These are phyloP conservation scores for Neolecta irregularis DNA, from an alignment of 1,139 yeast genomes.

Conservation along the genomic window DNA sequence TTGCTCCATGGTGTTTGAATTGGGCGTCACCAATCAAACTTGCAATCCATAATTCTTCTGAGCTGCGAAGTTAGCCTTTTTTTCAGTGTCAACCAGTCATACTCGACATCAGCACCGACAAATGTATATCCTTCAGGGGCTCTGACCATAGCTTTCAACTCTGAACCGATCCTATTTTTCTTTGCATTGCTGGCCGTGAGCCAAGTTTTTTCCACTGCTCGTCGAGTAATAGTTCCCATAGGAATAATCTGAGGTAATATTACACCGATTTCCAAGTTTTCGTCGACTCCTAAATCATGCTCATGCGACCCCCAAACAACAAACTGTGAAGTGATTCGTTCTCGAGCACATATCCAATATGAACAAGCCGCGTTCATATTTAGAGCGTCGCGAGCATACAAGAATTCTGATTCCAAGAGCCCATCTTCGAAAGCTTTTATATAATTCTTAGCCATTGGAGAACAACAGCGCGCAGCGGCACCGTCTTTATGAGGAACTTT, in stretches of 20 bases:
- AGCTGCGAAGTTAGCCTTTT: conserved; percentile 20
- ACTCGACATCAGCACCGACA: conserved; percentile 95
- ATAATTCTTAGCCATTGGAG: conserved; percentile 67
- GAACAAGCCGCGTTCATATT: conserved; percentile 63
- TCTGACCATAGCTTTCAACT: conserved; percentile 65
- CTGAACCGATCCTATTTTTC: conserved; percentile 73
- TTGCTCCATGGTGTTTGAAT: conserved; percentile 81
- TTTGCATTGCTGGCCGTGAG: conserved; percentile 93
- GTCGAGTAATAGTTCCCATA: conserved; percentile 92
- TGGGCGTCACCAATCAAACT: conserved; percentile 85
- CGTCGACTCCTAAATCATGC: conserved; percentile 20
- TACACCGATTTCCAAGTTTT: conserved; percentile 38
- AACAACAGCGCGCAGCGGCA: conserved; percentile 53
- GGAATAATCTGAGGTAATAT: conserved; percentile 72
- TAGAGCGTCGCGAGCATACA: conserved; percentile 63
- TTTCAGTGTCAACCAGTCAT: neutral
- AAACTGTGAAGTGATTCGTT: conserved; percentile 69
- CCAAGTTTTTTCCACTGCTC: conserved; percentile 98
- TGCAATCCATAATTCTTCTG: conserved; percentile 97
- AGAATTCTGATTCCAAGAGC: conserved; percentile 51
- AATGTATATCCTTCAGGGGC: conserved; percentile 85
- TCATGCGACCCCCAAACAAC: conserved; percentile 41
- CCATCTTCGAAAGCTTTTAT: conserved; percentile 60
- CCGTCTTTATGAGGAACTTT: conserved; percentile 92
- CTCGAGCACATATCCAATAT: conserved; percentile 87